Evolutionary conservation across 73 alveolate species (phyloP).

Genomic region (Urostyla sp.): DNA sequence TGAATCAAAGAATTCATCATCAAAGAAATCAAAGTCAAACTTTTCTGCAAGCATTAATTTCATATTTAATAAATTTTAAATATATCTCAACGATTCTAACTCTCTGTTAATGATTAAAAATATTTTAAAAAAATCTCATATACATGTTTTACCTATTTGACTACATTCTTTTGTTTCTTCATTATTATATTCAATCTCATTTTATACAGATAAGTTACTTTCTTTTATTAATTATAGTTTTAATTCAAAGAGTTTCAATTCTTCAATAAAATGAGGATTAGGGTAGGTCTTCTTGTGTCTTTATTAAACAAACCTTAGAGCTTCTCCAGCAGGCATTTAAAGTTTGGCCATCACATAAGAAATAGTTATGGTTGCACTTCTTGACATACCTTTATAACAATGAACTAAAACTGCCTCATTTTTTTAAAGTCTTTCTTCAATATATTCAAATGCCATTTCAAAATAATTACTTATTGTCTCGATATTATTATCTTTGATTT

Average conservation of each 20-base stretch:
- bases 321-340: constrained; percentile 34
- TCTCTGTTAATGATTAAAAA: no score
- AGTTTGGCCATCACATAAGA: constrained; percentile 39
- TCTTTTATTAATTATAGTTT: no score
- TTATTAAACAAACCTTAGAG: constrained; percentile 39
- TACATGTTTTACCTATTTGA: no score
- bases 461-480: constrained; percentile 27
- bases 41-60: constrained; percentile 7
- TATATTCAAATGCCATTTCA: constrained; percentile 43
- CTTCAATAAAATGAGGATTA: constrained; percentile 33
- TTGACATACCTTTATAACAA: constrained; percentile 63
- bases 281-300: constrained; percentile 62
- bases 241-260: constrained; percentile 2
- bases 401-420: constrained; percentile 53
- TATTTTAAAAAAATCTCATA: no score
- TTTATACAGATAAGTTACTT: no score
- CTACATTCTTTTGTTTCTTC: no score
- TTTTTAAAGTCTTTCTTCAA: constrained; percentile 8
- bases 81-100: no score
- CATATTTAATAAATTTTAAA: not conserved
- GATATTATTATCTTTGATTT: constrained; percentile 41
- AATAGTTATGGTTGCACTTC: constrained; percentile 62
- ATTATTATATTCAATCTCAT: no score
- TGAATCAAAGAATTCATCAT: constrained; percentile 19
- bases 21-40: constrained; percentile 14